A percentile compares a stretch with the other conserved stretches of the same genome.
phyloP scores from a whole-genome alignment of 2,329 filamentous ascomycete genomes.

The Penicillium sp. region DNA sequence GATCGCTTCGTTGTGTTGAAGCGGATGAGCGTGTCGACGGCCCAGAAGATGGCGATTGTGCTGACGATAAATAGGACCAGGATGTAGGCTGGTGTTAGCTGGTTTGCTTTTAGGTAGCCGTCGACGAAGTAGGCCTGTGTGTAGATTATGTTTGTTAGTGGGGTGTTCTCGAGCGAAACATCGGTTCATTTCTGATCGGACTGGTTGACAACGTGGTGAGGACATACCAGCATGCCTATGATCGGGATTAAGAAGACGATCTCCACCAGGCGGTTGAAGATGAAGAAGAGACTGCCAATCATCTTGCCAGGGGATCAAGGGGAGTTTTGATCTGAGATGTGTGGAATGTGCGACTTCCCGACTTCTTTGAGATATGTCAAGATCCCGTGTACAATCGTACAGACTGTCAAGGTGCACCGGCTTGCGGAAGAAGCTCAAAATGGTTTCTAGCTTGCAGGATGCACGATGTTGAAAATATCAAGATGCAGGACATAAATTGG shows the following conservation, averaged over 20 bases:
- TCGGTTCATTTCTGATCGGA: slow-evolving; percentile 1
- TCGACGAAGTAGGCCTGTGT: slow-evolving; percentile 57
- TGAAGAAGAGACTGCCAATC: slow-evolving; percentile 57
- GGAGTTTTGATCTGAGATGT: slow-evolving; percentile 13
- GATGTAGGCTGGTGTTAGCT: slow-evolving; percentile 58
- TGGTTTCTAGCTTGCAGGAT: slow-evolving; percentile 11
- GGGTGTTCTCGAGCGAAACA: not conserved
- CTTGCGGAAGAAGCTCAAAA: slow-evolving; percentile 6
- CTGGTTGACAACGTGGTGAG: not conserved
- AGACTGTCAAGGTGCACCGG: slow-evolving; percentile 8
- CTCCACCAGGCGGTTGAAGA: slow-evolving; percentile 58
- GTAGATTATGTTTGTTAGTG: not conserved
- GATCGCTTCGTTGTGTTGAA: slow-evolving; percentile 58
- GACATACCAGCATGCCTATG: slow-evolving; percentile 57
- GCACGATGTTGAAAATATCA: slow-evolving; percentile 10
- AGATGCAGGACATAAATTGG: slow-evolving; percentile 4
- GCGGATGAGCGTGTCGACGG: slow-evolving; percentile 57
- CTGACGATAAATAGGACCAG: slow-evolving; percentile 63
- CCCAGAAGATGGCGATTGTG: slow-evolving; percentile 59
- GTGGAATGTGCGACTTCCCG: slow-evolving; percentile 18
- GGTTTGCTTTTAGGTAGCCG: slow-evolving; percentile 54
- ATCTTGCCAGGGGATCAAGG: slow-evolving; percentile 34
- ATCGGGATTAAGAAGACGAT: slow-evolving; percentile 61
- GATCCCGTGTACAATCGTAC: not conserved
- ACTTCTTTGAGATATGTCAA: slow-evolving; percentile 4